These are phyloP conservation scores for Talaromyces proteolyticus DNA, from an alignment of 495 filamentous ascomycete genomes.

Conservation along the genomic window DNA sequence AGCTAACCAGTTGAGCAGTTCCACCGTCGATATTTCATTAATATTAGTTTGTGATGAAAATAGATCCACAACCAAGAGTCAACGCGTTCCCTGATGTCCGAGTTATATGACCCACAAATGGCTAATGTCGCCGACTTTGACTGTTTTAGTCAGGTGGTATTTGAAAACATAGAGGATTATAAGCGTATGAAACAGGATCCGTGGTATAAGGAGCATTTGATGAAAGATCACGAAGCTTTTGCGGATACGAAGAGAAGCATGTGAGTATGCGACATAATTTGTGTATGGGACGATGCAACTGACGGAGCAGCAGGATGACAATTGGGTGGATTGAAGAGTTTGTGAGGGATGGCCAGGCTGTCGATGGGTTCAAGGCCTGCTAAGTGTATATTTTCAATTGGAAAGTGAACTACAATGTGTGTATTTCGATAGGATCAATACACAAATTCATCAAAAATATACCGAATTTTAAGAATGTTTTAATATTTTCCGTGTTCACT, in stretches of 20 bases:
- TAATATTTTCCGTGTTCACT: too few relatives aligned
- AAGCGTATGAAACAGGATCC: slow-evolving; percentile 30
- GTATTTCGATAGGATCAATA: too few relatives aligned
- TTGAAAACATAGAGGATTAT: slow-evolving; percentile 35
- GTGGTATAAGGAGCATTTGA: slow-evolving; percentile 28
- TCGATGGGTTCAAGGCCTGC: slow-evolving; percentile 9
- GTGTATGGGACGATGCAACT: neutral
- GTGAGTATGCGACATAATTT: slow-evolving; percentile 12
- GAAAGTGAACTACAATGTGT: too few relatives aligned
- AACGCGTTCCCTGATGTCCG: slow-evolving; percentile 29
- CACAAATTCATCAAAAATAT: too few relatives aligned
- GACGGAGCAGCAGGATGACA: slow-evolving; percentile 27
- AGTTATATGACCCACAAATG: slow-evolving; percentile 32
- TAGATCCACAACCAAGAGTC: slow-evolving; percentile 29
- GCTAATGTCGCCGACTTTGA: slow-evolving; percentile 38
- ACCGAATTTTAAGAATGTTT: too few relatives aligned
- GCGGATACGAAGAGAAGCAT: slow-evolving; percentile 36
- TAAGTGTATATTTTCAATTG: too few relatives aligned
- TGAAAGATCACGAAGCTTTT: slow-evolving; percentile 40
- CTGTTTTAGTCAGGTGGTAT: slow-evolving; percentile 41
- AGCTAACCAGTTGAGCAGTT: neutral
- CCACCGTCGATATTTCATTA: too few relatives aligned
- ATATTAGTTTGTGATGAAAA: neutral
- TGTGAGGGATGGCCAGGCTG: slow-evolving; percentile 15
- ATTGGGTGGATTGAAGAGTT: slow-evolving; percentile 24